These are phyloP conservation scores for Podochytrium sp. DNA, from an alignment of 192 early-diverging fungal genomes.

Conservation along the genomic window DNA sequence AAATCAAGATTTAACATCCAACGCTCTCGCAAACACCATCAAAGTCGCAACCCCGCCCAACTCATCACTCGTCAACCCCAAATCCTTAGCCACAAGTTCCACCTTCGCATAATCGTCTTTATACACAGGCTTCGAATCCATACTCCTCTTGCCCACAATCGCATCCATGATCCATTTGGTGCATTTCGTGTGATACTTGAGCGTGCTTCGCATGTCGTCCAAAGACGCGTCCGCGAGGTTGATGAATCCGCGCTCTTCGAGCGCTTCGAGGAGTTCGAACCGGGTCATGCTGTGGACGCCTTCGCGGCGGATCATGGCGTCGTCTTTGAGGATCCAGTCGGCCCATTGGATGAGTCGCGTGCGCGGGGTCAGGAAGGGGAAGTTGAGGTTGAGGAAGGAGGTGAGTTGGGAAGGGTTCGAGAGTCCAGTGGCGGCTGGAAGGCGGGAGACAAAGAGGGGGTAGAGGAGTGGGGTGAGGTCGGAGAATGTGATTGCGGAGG, in stretches of 20 bases:
- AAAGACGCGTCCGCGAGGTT: background rate
- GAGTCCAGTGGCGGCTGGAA: constrained; percentile 5
- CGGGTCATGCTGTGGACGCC: constrained; percentile 7
- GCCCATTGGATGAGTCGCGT: constrained; percentile 28
- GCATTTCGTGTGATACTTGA: background rate
- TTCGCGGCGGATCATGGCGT: constrained; percentile 22
- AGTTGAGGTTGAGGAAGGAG: constrained; percentile 16
- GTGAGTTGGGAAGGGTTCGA: background rate
- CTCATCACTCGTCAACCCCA: constrained; percentile 21
- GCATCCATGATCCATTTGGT: constrained; percentile 7
- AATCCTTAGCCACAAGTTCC: background rate
- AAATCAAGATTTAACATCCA: background rate
- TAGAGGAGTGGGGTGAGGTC: constrained; percentile 16
- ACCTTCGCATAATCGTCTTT: background rate
- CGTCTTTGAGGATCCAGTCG: constrained; percentile 34
- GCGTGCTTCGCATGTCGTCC: constrained; percentile 2
- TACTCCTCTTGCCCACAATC: background rate
- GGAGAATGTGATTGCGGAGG: background rate
- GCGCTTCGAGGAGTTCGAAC: constrained; percentile 31
- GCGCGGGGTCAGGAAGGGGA: constrained; percentile 19
- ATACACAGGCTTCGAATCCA: background rate
- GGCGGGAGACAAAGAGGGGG: constrained; percentile 5
- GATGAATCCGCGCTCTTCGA: constrained; percentile 32
- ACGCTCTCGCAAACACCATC: constrained; percentile 17
- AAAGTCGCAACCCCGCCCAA: constrained; percentile 24